Evolutionary conservation across 2,329 filamentous ascomycete species (phyloP), one percentile per base, ranked within the genome.

Genomic region (Coniella lustricola): DNA sequence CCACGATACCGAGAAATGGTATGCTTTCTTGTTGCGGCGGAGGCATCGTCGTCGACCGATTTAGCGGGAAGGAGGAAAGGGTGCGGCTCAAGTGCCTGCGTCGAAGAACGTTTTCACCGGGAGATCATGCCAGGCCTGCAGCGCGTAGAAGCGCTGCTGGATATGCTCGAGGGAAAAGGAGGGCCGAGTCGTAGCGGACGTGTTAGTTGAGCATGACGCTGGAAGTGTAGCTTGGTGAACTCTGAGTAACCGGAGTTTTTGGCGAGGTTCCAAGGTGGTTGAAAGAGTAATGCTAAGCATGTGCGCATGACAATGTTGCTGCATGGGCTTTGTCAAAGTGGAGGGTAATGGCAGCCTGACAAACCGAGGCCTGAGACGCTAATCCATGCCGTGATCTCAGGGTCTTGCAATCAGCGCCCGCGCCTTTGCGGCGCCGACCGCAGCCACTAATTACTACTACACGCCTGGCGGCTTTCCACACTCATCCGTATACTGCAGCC

Each of bases 21-120:
- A 60, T 65, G 59, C 65, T 75, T 58, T 74, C 72, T 57, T 71
- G 73, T 32, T 45, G 44, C 47, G 67, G 62, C 51, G 64, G 68
- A 56, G 73, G 66, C 72, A 76, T 41, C 21, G 38, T 18, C 22
- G 22, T 18, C n/a, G 38, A 29, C 14, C 35, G 35, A 18, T 25
- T 39, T n/a, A 12, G 36, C n/a, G 36, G 18, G 18, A 20, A 7
- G 76, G 63, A 61, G 67, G 61, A 51, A 54, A 31, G 44, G 40
- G 41, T 47, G 47, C 36, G 40, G 40, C 44, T 44, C 38, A 40
- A 44, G 41, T 29, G 47, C 44, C 48, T 36, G 31, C 20, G 40
- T 44, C 36, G 4, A 29, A 29, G n/a, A 35, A 45, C 22, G 35
- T 36, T 12, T 31, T 53, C 44, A 50, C 44, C 44, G 40, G 8